Percentiles rank a stretch among this genome's conserved stretches.
Conservation (phyloP, 768 basidiomycete species). For the Pisolithus orientalis region DNA sequence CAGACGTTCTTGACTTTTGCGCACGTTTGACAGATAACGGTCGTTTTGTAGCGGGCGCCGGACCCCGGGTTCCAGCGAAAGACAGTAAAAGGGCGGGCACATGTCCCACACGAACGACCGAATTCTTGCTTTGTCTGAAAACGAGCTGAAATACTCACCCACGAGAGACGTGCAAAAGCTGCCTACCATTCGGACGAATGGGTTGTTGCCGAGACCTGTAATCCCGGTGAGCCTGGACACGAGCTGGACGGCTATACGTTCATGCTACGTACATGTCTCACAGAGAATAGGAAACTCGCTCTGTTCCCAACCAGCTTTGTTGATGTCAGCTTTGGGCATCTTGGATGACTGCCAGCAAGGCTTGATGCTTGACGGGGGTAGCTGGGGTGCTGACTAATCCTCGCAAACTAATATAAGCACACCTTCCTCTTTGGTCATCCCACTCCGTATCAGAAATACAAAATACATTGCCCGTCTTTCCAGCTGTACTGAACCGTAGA, state of each 20-base stretch:
- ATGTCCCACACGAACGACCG: slow-evolving; percentile 94
- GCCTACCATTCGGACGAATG: slow-evolving; percentile 90
- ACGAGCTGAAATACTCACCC: neutral
- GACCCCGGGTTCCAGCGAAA: slow-evolving; percentile 98
- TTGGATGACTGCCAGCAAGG: neutral
- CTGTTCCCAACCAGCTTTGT: slow-evolving; percentile 93
- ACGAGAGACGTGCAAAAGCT: neutral
- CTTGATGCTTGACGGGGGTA: too few species aligned
- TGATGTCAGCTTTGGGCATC: slow-evolving; percentile 87
- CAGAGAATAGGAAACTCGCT: slow-evolving; percentile 92
- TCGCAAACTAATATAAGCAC: neutral
- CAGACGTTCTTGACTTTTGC: slow-evolving; percentile 96
- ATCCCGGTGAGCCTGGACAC: slow-evolving; percentile 2
- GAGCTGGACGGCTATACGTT: neutral
- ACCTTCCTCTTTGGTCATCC: too few species aligned
- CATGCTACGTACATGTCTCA: slow-evolving; percentile 66
- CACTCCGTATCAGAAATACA: too few species aligned
- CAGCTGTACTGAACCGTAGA: too few species aligned
- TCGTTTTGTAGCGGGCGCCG: slow-evolving; percentile 92
- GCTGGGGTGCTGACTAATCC: slow-evolving; percentile 22
- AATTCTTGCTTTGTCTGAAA: slow-evolving; percentile 92
- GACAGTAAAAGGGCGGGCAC: slow-evolving; percentile 92
- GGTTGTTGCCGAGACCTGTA: slow-evolving; percentile 79
- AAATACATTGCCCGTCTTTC: too few species aligned
- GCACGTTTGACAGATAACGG: slow-evolving; percentile 95